Percentiles rank a stretch among this genome's conserved stretches.
phyloP scores from a whole-genome alignment of 2,329 filamentous ascomycete genomes.

The Colletotrichum higginsianum region DNA sequence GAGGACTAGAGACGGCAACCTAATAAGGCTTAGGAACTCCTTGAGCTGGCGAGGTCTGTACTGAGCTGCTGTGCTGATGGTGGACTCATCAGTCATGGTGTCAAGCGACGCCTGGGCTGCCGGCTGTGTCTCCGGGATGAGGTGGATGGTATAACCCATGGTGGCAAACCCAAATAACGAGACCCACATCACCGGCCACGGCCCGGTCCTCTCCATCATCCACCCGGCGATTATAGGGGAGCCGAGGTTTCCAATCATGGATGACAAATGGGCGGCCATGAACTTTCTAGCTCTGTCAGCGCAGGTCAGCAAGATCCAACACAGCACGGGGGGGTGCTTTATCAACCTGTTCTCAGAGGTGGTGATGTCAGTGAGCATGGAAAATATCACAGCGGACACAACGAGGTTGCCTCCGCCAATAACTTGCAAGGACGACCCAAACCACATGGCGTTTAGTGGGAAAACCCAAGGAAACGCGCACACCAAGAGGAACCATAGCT shows the following conservation, averaged over 20 bases:
- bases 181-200: constrained; percentile 47
- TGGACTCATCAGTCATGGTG: constrained; percentile 20
- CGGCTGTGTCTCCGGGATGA: constrained; percentile 50
- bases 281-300: constrained; percentile 53
- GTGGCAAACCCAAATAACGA: background rate
- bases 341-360: constrained; percentile 54
- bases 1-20: constrained; percentile 47
- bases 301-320: background rate
- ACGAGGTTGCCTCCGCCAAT: constrained; percentile 56
- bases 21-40: constrained; percentile 45
- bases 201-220: constrained; percentile 53
- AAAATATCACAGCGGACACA: constrained; percentile 50
- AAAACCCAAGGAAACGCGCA: constrained; percentile 52
- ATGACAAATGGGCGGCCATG: constrained; percentile 49
- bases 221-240: constrained; percentile 54
- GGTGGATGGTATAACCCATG: constrained; percentile 43
- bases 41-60: constrained; percentile 41
- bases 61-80: constrained; percentile 9
- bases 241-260: constrained; percentile 53
- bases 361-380: constrained; percentile 55
- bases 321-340: background rate
- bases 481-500: constrained; percentile 50
- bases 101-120: constrained; percentile 10
- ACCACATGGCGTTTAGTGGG: constrained; percentile 52
- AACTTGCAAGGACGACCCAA: constrained; percentile 50